Base-by-base conservation (phyloP, 495 filamentous ascomycete genomes). In the Lasiosphaeria ovina region DNA sequence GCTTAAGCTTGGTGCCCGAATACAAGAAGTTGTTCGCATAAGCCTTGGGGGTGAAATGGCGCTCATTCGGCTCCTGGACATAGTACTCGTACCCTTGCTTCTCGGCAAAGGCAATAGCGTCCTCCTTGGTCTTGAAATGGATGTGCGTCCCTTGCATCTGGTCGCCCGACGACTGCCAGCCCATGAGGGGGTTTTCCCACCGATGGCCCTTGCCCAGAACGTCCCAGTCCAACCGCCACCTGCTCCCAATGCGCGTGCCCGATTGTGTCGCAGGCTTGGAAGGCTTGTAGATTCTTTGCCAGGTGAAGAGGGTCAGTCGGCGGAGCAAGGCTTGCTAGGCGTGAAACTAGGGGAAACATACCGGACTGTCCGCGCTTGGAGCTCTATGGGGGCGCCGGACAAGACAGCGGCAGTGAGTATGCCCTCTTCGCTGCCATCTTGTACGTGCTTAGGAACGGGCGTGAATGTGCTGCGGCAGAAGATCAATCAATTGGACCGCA, bases 1-100 rank as follows among this genome's bases (percentile, higher is more conserved):
- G 83, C 83, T 97, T 98, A 70, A 99, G 77, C 83, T 90, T 92
- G 77, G 85, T 88, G 10, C 88, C 79, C 55, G 85, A 84, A 77
- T 96, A 89, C 66, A 90, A 62, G 74, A 98, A 99, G 79, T 98
- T 97, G 75, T 95, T 94, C 38, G 94, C 92, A 75, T 99, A 99
- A 50, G 90, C 88, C 81, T 99, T 98, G 47, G 92, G 90, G 10
- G 87, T 80, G 60, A 97, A 87, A 61, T 84, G 86, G 72, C 94
- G 83, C 77, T 85, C 84, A 68, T 97, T 97, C 5, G 93, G 93
- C 77, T 98, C 94, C 79, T 98, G 94, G 24, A 98, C 91, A 75
- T 96, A 97, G 75, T 97, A 99, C 69, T 98, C 93, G 71, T 98
- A 99, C 40, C 95, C 94, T 72, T 99, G 95, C 83, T 97, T 99